phyloP scores from a whole-genome alignment of 768 basidiomycete genomes.

The Boletus sp. region DNA sequence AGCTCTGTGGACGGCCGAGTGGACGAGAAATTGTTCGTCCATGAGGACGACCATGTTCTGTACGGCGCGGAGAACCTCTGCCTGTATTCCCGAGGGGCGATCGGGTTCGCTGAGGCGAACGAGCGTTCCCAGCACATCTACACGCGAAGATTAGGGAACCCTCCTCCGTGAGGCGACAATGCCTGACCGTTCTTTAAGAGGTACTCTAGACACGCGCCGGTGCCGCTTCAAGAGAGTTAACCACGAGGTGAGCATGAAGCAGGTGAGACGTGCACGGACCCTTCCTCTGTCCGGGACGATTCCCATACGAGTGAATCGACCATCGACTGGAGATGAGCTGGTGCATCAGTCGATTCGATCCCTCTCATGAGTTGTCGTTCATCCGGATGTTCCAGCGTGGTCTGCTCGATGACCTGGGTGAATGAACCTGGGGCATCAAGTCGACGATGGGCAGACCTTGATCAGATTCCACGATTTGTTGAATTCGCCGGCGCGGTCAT shows the following conservation, averaged over 20 bases:
- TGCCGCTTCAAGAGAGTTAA: slow-evolving; percentile 51
- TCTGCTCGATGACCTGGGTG: slow-evolving; percentile 42
- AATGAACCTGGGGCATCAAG: not conserved
- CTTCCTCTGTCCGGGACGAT: slow-evolving; percentile 80
- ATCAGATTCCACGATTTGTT: slow-evolving; percentile 71
- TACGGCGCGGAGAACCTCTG: slow-evolving; percentile 81
- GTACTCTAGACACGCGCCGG: slow-evolving; percentile 89
- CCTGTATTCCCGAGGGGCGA: slow-evolving; percentile 86
- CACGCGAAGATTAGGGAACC: not conserved
- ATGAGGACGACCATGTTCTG: slow-evolving; percentile 90
- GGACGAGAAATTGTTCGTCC: slow-evolving; percentile 91
- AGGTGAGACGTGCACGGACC: slow-evolving; percentile 50
- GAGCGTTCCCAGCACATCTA: slow-evolving; percentile 81
- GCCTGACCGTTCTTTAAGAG: slow-evolving; percentile 79
- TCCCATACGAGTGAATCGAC: slow-evolving; percentile 87
- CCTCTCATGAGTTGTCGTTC: slow-evolving; percentile 84
- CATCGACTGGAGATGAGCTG: slow-evolving; percentile 70
- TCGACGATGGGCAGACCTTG: slow-evolving; percentile 47
- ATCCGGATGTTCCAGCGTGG: slow-evolving; percentile 82
- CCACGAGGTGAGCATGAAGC: slow-evolving; percentile 1
- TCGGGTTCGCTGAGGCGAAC: slow-evolving; percentile 85
- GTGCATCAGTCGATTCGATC: slow-evolving; percentile 79
- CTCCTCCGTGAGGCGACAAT: not conserved
- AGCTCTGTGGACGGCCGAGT: slow-evolving; percentile 86
- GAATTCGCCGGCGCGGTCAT: slow-evolving; percentile 74